These are phyloP conservation scores for Nyssa sinensis DNA, from an alignment of 148 eudicot species.

Conservation along the genomic window DNA sequence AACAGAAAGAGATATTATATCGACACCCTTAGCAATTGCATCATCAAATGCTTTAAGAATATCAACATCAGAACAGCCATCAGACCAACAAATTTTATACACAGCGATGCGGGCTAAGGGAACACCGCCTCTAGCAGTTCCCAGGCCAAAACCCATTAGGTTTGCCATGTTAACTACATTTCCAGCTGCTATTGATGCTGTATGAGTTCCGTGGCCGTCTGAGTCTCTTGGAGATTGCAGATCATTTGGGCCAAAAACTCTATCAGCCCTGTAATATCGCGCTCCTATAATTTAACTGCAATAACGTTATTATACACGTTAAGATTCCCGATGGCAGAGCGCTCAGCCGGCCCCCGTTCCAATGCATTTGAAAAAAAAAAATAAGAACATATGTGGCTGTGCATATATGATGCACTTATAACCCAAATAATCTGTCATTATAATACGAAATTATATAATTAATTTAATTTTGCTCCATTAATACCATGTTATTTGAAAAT, in stretches of 20 bases:
- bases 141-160: background rate
- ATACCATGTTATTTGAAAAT: too few relatives aligned
- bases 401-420: too few relatives aligned
- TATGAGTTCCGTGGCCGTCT: too few relatives aligned
- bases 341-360: too few relatives aligned
- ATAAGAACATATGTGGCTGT: background rate
- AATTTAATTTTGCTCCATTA: too few relatives aligned
- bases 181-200: background rate
- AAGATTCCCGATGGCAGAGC: background rate
- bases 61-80: background rate
- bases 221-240: background rate
- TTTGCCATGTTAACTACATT: background rate
- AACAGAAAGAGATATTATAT: background rate
- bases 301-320: too few relatives aligned
- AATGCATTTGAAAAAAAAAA: background rate
- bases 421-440: too few relatives aligned
- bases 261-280: background rate
- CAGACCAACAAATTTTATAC: background rate
- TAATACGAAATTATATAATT: too few relatives aligned
- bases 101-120: too few relatives aligned
- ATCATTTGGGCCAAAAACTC: background rate
- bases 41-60: background rate
- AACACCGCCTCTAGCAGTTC: background rate
- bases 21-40: background rate
- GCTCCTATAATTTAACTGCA: background rate